Evolutionary conservation across 352 stramenopile genomes (phyloP).

Genomic region (Globisporangium apiculatum): DNA sequence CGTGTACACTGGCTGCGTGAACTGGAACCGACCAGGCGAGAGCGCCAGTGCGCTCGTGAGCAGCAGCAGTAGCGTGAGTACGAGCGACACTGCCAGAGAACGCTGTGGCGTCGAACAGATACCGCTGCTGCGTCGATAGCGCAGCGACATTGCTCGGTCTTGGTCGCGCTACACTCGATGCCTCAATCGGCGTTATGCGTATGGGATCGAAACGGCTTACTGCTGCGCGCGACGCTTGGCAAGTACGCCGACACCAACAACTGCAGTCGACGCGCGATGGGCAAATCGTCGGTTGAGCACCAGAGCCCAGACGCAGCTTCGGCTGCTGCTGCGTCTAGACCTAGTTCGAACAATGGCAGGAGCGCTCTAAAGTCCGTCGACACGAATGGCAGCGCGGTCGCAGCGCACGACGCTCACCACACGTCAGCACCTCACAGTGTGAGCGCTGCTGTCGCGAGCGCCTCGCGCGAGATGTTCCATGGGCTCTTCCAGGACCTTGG

Average conservation of each 20-base stretch:
- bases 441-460: neutral
- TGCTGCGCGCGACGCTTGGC: neutral
- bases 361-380: neutral
- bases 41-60: neutral
- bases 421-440: neutral
- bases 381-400: neutral
- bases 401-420: neutral
- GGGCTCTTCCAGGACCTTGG: constrained; percentile 62
- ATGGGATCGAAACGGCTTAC: neutral
- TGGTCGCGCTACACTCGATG: too few relatives aligned
- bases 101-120: too few relatives aligned
- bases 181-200: too few relatives aligned
- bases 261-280: constrained; percentile 13
- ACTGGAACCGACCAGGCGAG: constrained; percentile 46
- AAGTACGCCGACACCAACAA: neutral
- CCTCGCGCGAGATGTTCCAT: constrained; percentile 58
- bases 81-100: too few relatives aligned
- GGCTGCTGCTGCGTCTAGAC: constrained; percentile 3
- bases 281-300: constrained; percentile 18
- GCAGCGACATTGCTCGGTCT: too few relatives aligned
- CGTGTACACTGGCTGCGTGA: constrained; percentile 39
- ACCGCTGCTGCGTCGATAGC: too few relatives aligned
- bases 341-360: neutral
- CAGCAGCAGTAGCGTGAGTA: neutral
- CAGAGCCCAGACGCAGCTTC: constrained; percentile 6